Evolutionary conservation across 495 filamentous ascomycete genomes (phyloP).

Genomic region (Halenospora varia): DNA sequence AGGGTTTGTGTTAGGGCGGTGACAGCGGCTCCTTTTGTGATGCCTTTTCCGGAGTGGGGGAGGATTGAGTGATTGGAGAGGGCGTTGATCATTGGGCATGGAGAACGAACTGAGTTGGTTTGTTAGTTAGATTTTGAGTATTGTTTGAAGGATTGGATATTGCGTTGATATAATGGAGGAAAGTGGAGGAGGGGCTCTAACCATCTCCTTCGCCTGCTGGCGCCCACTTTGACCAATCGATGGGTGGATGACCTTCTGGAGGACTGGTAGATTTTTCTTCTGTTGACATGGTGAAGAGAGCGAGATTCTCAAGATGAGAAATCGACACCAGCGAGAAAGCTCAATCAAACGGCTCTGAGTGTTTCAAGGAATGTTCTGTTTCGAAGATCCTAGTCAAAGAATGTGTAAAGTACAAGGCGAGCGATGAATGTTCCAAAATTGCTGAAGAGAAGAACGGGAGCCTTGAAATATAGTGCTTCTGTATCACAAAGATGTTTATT

Average conservation of each 20-base stretch:
- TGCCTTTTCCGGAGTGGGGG: constrained; percentile 25
- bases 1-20: constrained; percentile 24
- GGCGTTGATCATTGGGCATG: constrained; percentile 21
- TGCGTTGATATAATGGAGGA: too few species aligned
- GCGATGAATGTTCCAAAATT: too few species aligned
- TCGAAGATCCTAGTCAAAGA: too few species aligned
- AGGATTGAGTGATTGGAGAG: constrained; percentile 20
- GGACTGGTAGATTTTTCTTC: not conserved
- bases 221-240: constrained; percentile 18
- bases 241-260: constrained; percentile 8
- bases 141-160: not conserved
- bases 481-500: too few species aligned
- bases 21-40: constrained; percentile 27
- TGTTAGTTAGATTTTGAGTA: not conserved
- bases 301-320: too few species aligned
- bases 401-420: too few species aligned
- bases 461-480: too few species aligned
- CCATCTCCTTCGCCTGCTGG: constrained; percentile 19
- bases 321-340: too few species aligned
- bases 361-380: too few species aligned
- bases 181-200: not conserved
- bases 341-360: too few species aligned
- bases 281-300: too few species aligned
- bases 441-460: too few species aligned
- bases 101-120: constrained; percentile 12